Percentiles rank a stretch among this genome's conserved stretches.
phyloP scores from a whole-genome alignment of 192 early-diverging fungal species.

The Coemansia sp. region DNA sequence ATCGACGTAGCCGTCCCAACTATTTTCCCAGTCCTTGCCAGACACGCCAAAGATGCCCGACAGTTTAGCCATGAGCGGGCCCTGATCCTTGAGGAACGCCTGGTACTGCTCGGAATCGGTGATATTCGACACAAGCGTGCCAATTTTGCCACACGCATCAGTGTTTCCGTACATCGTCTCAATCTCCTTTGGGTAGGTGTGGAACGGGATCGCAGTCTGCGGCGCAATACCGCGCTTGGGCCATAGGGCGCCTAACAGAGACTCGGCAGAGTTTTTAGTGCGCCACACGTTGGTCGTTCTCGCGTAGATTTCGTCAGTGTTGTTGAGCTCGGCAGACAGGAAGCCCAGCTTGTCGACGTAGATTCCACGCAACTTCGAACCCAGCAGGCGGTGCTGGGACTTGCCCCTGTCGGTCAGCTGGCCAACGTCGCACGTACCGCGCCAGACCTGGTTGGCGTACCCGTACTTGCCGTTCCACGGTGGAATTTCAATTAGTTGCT shows the following conservation, averaged over 20 bases:
- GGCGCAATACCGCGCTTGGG: constrained; percentile 30
- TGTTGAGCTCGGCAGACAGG: constrained; percentile 37
- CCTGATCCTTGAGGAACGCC: constrained; percentile 36
- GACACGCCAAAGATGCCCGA: constrained; percentile 33
- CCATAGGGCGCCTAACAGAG: constrained; percentile 52
- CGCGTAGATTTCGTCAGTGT: constrained; percentile 52
- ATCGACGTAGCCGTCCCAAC: constrained; percentile 45
- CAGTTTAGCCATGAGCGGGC: constrained; percentile 36
- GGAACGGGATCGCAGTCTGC: constrained; percentile 28
- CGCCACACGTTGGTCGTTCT: constrained; percentile 62
- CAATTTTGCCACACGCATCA: constrained; percentile 41
- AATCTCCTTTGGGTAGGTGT: constrained; percentile 49
- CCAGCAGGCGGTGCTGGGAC: constrained; percentile 49
- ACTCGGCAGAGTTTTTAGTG: constrained; percentile 58
- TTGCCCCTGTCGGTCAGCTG: constrained; percentile 65
- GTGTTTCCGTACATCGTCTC: constrained; percentile 55
- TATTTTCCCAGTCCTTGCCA: constrained; percentile 17
- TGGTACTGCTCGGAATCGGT: constrained; percentile 20
- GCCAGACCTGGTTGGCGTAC: constrained; percentile 37
- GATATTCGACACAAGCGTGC: constrained; percentile 3
- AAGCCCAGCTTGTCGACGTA: constrained; percentile 56
- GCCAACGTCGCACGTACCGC: constrained; percentile 56
- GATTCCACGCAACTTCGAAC: constrained; percentile 46
- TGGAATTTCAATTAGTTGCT: constrained; percentile 44
- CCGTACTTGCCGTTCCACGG: constrained; percentile 41